A percentile compares a stretch with the other conserved stretches of the same genome.
These are phyloP conservation scores for Podaxis sp. DNA, from an alignment of 768 basidiomycete genomes.

Conservation along the genomic window DNA sequence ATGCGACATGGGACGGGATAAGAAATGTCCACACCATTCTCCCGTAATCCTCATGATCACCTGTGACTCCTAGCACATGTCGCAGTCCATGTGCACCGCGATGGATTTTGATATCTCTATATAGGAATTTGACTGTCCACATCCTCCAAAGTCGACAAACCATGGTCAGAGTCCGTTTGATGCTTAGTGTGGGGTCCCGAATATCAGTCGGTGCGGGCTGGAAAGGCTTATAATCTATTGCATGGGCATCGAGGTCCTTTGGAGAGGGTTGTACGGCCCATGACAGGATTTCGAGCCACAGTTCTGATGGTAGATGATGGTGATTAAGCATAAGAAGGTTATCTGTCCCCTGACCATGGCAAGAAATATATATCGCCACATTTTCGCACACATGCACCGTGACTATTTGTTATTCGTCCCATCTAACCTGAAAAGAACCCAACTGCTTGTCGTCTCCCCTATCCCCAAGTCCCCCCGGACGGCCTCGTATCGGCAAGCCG, in stretches of 20 bases:
- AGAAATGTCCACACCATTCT: constrained; percentile 27
- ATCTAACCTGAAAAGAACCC: not conserved
- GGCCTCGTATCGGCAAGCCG: not conserved
- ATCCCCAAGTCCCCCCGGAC: not conserved
- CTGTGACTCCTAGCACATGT: constrained; percentile 27
- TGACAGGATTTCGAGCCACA: constrained; percentile 54
- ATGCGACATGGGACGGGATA: constrained; percentile 3
- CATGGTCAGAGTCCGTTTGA: constrained; percentile 42
- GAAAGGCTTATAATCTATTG: constrained; percentile 47
- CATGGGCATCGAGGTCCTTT: constrained; percentile 24
- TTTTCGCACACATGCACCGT: not conserved
- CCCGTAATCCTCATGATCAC: constrained; percentile 27
- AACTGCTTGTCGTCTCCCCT: not conserved
- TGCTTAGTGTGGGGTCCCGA: constrained; percentile 29
- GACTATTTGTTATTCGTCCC: not conserved
- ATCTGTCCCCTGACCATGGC: not conserved
- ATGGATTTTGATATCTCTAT: constrained; percentile 51
- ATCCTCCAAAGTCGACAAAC: constrained; percentile 61
- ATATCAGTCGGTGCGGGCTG: constrained; percentile 31
- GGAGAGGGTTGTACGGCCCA: constrained; percentile 33
- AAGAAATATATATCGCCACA: constrained; percentile 6
- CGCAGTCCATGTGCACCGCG: constrained; percentile 30
- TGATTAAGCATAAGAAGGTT: constrained; percentile 20
- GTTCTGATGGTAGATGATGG: constrained; percentile 44
- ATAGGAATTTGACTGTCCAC: constrained; percentile 47